These are phyloP conservation scores for Oldenlandia corymbosa DNA, from an alignment of 257 asterid species.

Conservation along the genomic window DNA sequence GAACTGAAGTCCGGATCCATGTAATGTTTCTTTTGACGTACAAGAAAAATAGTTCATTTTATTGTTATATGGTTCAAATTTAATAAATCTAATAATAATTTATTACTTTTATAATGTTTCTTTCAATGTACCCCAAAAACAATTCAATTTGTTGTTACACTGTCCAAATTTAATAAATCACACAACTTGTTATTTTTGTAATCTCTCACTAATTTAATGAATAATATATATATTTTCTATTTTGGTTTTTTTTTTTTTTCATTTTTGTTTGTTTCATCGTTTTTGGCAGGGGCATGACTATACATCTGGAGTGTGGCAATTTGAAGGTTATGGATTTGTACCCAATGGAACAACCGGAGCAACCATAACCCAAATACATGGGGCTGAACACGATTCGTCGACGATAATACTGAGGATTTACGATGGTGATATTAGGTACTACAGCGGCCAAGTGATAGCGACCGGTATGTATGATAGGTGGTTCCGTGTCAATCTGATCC, in stretches of 20 bases:
- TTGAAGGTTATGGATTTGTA: slow-evolving; percentile 32
- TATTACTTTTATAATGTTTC: no score
- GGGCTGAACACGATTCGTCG: slow-evolving; percentile 24
- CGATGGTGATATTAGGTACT: slow-evolving; percentile 30
- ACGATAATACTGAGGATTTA: slow-evolving; percentile 29
- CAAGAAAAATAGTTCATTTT: no score
- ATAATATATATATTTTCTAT: no score
- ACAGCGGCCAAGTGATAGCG: slow-evolving; percentile 21
- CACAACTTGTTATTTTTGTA: no score
- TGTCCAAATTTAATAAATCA: no score
- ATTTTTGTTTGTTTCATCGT: not conserved
- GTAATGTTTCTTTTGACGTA: no score
- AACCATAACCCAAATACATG: slow-evolving; percentile 30
- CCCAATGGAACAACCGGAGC: slow-evolving; percentile 40
- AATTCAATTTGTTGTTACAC: no score
- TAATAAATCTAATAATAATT: no score
- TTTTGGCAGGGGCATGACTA: slow-evolving; percentile 28
- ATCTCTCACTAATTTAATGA: no score
- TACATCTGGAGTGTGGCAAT: slow-evolving; percentile 37
- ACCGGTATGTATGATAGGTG: slow-evolving; percentile 28
- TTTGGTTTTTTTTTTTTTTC: no score
- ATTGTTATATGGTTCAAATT: no score
- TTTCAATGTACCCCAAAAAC: no score
- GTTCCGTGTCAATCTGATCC: slow-evolving; percentile 32
- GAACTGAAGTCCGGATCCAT: slow-evolving; percentile 27